Conservation (phyloP, 1,284 basidiomycete genomes). For the Lentinula novae-zelandiae region DNA sequence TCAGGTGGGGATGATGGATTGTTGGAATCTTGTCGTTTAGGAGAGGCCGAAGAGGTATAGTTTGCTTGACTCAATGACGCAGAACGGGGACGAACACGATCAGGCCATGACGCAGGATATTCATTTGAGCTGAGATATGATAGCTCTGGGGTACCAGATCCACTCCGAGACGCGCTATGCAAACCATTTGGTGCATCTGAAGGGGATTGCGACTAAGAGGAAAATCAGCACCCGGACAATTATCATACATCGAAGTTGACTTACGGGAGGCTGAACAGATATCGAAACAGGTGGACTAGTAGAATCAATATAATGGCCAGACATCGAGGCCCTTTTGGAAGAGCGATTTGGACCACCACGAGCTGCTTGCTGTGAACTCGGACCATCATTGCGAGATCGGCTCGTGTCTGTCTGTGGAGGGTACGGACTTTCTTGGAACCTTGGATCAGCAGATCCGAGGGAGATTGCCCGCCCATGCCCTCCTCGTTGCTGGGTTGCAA, state of each 20-base stretch:
- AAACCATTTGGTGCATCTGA: slow-evolving; percentile 8
- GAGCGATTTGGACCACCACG: background rate
- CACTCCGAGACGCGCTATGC: background rate
- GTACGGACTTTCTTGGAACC: background rate
- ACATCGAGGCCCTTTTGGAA: background rate
- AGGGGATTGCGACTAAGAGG: slow-evolving; percentile 11
- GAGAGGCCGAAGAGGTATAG: background rate
- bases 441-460: slow-evolving; percentile 4
- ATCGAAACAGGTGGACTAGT: slow-evolving; percentile 17
- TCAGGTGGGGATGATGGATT: background rate
- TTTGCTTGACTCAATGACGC: background rate
- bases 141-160: background rate
- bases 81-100: background rate
- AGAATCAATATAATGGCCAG: background rate
- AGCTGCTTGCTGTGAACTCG: background rate
- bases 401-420: background rate
- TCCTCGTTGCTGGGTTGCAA: slow-evolving; percentile 11
- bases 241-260: background rate
- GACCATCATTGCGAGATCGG: background rate
- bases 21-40: too few relatives aligned
- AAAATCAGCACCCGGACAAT: background rate
- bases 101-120: background rate
- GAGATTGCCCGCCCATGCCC: slow-evolving; percentile 11
- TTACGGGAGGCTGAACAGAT: slow-evolving; percentile 18
- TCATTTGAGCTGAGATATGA: background rate